Evolutionary conservation across 164 flowering plant genomes (phyloP).

Genomic region (Santalum album): DNA sequence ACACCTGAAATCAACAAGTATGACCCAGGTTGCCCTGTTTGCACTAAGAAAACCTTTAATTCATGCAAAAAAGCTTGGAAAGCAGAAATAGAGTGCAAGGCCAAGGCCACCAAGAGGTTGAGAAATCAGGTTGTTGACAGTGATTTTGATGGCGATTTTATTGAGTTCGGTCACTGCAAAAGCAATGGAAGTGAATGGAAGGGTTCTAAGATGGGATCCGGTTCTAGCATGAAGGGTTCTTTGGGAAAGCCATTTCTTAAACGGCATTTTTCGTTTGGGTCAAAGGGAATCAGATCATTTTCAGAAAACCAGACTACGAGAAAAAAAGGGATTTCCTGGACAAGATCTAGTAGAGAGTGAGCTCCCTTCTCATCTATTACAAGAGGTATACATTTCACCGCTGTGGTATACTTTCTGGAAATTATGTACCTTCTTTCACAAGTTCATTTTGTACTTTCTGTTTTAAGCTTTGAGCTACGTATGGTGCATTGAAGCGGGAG

Average conservation of each 20-base stretch:
- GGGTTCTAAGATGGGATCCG: neutral
- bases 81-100: neutral
- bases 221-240: slow-evolving; percentile 7
- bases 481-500: no score
- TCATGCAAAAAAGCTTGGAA: neutral
- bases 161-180: neutral
- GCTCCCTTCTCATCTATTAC: neutral
- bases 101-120: neutral
- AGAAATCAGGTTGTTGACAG: slow-evolving; percentile 6
- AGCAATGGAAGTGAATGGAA: neutral
- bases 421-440: no score
- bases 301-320: neutral
- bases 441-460: neutral
- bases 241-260: slow-evolving; percentile 3
- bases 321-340: slow-evolving; percentile 1
- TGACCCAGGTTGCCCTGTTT: slow-evolving; percentile 5
- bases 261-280: slow-evolving; percentile 2
- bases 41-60: neutral
- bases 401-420: no score
- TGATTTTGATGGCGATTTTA: slow-evolving; percentile 1
- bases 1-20: slow-evolving; percentile 4
- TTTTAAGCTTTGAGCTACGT: no score
- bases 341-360: neutral
- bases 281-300: slow-evolving; percentile 1
- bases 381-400: neutral